A percentile compares a stretch with the other conserved stretches of the same genome.
phyloP scores from a whole-genome alignment of 441 rosid species.

The Euphorbia schlechtendalii region DNA sequence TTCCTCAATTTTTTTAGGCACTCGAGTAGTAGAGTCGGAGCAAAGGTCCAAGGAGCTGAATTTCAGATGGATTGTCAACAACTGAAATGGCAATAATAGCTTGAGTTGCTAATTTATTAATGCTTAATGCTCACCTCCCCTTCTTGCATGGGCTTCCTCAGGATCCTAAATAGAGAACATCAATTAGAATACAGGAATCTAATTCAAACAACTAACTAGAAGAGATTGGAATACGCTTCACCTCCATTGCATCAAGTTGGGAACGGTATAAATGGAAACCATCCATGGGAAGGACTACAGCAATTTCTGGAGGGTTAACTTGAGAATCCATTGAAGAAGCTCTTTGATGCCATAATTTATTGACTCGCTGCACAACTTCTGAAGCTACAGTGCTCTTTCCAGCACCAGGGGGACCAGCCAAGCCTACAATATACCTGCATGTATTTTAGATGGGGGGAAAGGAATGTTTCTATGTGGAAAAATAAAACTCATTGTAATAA shows the following conservation, averaged over 20 bases:
- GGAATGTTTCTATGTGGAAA: neutral
- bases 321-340: constrained; percentile 58
- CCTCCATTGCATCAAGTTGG: constrained; percentile 94
- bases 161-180: constrained; percentile 50
- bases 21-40: constrained; percentile 52
- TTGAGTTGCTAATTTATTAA: constrained; percentile 12
- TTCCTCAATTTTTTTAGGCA: constrained; percentile 61
- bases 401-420: constrained; percentile 94
- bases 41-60: constrained; percentile 92
- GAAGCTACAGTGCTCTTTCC: constrained; percentile 84
- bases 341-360: constrained; percentile 62
- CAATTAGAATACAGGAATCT: constrained; percentile 18
- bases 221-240: constrained; percentile 21
- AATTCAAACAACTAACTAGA: neutral
- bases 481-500: neutral
- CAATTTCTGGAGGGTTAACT: constrained; percentile 59
- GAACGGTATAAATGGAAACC: constrained; percentile 90
- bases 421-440: constrained; percentile 65
- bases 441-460: constrained; percentile 5
- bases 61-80: constrained; percentile 22
- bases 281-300: constrained; percentile 83
- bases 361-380: constrained; percentile 55
- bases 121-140: constrained; percentile 68
- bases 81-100: constrained; percentile 6
- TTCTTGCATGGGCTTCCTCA: constrained; percentile 89